These are phyloP conservation scores for Buxus sempervirens DNA, from an alignment of 164 flowering plant species.

Conservation along the genomic window DNA sequence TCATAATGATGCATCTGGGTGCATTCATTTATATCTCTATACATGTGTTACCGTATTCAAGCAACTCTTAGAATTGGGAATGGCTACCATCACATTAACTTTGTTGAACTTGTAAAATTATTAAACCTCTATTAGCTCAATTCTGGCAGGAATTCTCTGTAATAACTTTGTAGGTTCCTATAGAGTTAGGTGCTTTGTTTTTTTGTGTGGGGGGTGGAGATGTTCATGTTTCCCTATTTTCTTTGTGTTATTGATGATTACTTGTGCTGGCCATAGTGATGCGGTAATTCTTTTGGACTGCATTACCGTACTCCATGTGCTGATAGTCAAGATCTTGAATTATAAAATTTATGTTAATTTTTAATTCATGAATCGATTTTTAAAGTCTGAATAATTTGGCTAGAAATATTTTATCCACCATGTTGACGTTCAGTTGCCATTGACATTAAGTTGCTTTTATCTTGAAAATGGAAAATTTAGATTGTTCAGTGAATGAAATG, in stretches of 20 bases:
- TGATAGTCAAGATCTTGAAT: neutral
- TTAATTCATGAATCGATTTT: neutral
- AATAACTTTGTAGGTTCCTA: neutral
- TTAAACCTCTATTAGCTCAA: neutral
- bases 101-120: neutral
- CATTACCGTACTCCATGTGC: too few species aligned
- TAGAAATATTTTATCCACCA: neutral
- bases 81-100: neutral
- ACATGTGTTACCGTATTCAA: neutral
- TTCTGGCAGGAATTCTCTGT: neutral
- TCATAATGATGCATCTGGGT: neutral
- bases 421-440: neutral
- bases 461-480: too few species aligned
- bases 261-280: too few species aligned
- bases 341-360: neutral
- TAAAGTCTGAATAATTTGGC: neutral
- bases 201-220: too few species aligned
- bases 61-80: neutral
- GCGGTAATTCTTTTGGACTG: too few species aligned
- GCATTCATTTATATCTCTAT: neutral
- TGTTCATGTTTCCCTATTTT: too few species aligned
- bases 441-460: neutral
- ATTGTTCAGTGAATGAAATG: too few species aligned
- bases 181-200: neutral
- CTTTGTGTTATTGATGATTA: too few species aligned